Percentiles rank a stretch among this genome's conserved stretches.
These are phyloP conservation scores for Hirsutella rhossiliensis DNA, from an alignment of 2,329 filamentous ascomycete species.

Conservation along the genomic window DNA sequence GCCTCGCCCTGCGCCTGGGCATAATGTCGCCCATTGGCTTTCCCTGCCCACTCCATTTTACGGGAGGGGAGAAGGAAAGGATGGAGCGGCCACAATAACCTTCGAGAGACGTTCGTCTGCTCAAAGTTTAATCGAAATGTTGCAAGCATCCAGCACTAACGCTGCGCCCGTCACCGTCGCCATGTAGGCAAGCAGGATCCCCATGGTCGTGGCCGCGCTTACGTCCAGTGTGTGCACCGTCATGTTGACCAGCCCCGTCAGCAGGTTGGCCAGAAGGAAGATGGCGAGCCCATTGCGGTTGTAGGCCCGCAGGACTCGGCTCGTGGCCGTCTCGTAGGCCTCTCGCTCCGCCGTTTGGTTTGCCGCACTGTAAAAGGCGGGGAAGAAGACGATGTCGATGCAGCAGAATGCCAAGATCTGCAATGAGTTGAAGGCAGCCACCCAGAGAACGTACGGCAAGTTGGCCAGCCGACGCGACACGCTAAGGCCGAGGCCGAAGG, in stretches of 20 bases:
- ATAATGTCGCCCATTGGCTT: too few species aligned
- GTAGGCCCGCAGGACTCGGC: conserved; percentile 66
- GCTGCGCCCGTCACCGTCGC: conserved; percentile 55
- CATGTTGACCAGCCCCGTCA: conserved; percentile 85
- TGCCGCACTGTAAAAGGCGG: conserved; percentile 49
- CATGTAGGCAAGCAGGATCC: conserved; percentile 62
- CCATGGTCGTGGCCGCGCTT: conserved; percentile 53
- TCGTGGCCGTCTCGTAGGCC: conserved; percentile 59
- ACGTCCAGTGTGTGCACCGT: conserved; percentile 71
- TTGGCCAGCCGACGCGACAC: conserved; percentile 89
- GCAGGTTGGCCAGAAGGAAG: conserved; percentile 77
- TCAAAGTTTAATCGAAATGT: conserved; percentile 61
- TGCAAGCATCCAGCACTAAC: conserved; percentile 48
- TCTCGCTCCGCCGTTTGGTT: conserved; percentile 47
- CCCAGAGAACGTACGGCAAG: conserved; percentile 86
- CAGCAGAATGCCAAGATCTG: conserved; percentile 70
- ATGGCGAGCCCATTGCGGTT: conserved; percentile 81
- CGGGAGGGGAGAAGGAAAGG: too few species aligned
- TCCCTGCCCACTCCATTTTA: too few species aligned
- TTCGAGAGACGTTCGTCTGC: not conserved
- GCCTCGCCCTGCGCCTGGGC: too few species aligned
- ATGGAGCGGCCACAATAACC: too few species aligned
- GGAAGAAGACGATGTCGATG: conserved; percentile 70
- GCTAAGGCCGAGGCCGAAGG: conserved; percentile 57
- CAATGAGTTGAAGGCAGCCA: conserved; percentile 78